These are phyloP conservation scores for Eutrema heterophyllum DNA, from an alignment of 345 rosid genomes.

Conservation along the genomic window DNA sequence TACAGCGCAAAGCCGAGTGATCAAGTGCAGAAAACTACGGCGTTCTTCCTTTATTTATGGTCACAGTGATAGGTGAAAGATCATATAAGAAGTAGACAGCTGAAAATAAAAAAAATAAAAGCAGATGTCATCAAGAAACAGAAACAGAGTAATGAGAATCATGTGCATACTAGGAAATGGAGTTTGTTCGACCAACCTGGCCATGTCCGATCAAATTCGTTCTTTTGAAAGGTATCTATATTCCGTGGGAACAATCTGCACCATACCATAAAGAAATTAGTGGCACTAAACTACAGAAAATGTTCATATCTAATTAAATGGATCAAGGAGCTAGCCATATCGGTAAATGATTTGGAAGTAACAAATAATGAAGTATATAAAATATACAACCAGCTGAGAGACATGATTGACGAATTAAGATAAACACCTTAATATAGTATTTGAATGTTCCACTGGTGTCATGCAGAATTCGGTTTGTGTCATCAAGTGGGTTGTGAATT, in stretches of 20 bases:
- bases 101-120: constrained; percentile 25
- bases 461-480: constrained; percentile 59
- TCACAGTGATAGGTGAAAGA: constrained; percentile 93
- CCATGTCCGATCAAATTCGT: constrained; percentile 69
- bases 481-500: constrained; percentile 94
- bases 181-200: constrained; percentile 59
- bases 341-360: neutral
- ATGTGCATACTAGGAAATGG: neutral
- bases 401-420: constrained; percentile 13
- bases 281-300: neutral
- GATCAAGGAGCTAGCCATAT: neutral
- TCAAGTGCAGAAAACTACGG: constrained; percentile 87
- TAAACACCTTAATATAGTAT: constrained; percentile 78
- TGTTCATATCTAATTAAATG: neutral
- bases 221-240: constrained; percentile 83
- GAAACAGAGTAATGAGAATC: neutral
- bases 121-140: neutral
- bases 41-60: constrained; percentile 91
- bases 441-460: constrained; percentile 89
- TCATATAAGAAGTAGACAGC: constrained; percentile 96
- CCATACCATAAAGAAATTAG: constrained; percentile 5
- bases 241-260: constrained; percentile 96
- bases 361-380: neutral
- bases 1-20: constrained; percentile 98
- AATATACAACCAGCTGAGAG: neutral